A percentile compares a stretch with the other conserved stretches of the same genome.
These are phyloP conservation scores for Lablab purpureus DNA, from an alignment of 306 rosid species.

Conservation along the genomic window DNA sequence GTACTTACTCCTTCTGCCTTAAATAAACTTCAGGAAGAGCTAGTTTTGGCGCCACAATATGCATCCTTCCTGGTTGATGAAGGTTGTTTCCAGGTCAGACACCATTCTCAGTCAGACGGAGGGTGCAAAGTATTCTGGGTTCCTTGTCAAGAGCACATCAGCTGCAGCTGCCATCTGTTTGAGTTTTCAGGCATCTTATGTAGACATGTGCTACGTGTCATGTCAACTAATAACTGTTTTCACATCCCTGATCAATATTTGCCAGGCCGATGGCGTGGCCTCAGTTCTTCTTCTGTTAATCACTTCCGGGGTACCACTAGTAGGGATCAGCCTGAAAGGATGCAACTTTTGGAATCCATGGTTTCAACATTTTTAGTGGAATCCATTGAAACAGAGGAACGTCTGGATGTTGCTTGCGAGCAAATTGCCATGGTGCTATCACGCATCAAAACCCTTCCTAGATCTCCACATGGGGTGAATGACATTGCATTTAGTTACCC, in stretches of 20 bases:
- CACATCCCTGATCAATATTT: slow-evolving; percentile 81
- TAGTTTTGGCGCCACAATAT: slow-evolving; percentile 83
- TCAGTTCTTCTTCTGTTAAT: slow-evolving; percentile 53
- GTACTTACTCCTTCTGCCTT: slow-evolving; percentile 82
- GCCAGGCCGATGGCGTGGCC: slow-evolving; percentile 69
- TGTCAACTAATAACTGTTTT: slow-evolving; percentile 84
- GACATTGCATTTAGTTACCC: slow-evolving; percentile 60
- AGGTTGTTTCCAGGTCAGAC: slow-evolving; percentile 83
- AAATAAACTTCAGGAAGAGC: slow-evolving; percentile 84
- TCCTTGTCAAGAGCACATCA: slow-evolving; percentile 83
- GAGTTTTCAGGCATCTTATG: slow-evolving; percentile 84
- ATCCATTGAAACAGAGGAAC: slow-evolving; percentile 80
- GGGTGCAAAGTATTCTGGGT: slow-evolving; percentile 81
- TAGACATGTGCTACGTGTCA: slow-evolving; percentile 76
- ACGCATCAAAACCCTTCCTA: slow-evolving; percentile 71
- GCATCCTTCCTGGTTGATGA: slow-evolving; percentile 77
- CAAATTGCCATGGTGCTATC: slow-evolving; percentile 71
- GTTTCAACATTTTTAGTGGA: slow-evolving; percentile 66
- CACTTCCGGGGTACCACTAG: slow-evolving; percentile 50
- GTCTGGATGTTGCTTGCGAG: slow-evolving; percentile 74
- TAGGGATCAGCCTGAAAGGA: slow-evolving; percentile 66
- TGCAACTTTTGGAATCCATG: slow-evolving; percentile 73
- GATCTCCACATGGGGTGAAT: slow-evolving; percentile 57
- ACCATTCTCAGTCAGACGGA: slow-evolving; percentile 83
- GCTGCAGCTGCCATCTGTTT: slow-evolving; percentile 80